Conservation (phyloP, 2,329 filamentous ascomycete species). For the Penicillium capsulatum region DNA sequence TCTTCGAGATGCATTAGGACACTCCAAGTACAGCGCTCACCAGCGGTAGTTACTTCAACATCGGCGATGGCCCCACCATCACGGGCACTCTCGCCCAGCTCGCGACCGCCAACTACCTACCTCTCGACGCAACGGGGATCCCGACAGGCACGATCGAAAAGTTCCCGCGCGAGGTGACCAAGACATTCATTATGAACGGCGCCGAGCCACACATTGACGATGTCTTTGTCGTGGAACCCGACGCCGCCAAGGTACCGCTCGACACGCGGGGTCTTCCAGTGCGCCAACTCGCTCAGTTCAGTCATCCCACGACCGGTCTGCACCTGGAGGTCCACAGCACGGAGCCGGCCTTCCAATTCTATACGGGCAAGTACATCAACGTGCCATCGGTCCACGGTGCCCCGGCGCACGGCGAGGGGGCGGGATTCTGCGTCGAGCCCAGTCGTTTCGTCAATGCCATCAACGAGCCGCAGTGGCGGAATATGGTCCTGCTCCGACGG, state of each 20-base stretch:
- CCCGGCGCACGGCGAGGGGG: constrained; percentile 62
- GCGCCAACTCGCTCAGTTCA: constrained; percentile 64
- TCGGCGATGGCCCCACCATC: constrained; percentile 56
- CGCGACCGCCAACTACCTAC: constrained; percentile 62
- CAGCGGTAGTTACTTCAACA: constrained; percentile 61
- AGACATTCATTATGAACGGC: constrained; percentile 67
- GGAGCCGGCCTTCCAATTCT: constrained; percentile 95
- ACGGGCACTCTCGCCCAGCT: constrained; percentile 59
- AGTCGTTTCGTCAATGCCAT: constrained; percentile 84
- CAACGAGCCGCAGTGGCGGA: constrained; percentile 75
- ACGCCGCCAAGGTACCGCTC: constrained; percentile 57
- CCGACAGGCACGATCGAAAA: constrained; percentile 67
- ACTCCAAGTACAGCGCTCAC: too few species aligned
- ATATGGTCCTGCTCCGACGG: constrained; percentile 75
- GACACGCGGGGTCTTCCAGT: constrained; percentile 64
- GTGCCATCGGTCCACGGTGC: constrained; percentile 60
- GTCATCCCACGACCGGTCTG: constrained; percentile 68
- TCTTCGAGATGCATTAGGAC: constrained; percentile 4
- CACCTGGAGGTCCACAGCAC: constrained; percentile 86
- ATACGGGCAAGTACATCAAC: constrained; percentile 81
- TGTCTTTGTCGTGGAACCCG: constrained; percentile 74
- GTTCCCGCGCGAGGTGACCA: constrained; percentile 57
- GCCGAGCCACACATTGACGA: constrained; percentile 76
- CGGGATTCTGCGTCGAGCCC: constrained; percentile 89
- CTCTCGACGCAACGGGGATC: constrained; percentile 68